Evolutionary conservation across 2,329 filamentous ascomycete species (phyloP).

Genomic region (Exophiala sideris): DNA sequence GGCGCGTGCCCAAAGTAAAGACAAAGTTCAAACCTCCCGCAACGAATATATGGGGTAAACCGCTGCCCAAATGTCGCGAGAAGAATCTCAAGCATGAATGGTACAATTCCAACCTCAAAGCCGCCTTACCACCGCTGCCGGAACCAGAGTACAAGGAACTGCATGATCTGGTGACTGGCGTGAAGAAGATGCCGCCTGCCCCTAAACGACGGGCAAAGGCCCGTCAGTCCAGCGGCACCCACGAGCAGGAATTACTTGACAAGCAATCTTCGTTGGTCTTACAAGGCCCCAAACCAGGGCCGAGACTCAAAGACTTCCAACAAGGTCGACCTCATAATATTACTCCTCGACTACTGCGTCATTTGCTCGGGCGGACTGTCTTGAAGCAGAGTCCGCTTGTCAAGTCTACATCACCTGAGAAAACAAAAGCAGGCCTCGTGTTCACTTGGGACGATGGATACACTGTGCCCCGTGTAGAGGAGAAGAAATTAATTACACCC

Average conservation of each 20-base stretch:
- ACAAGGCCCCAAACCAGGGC: conserved; percentile 37
- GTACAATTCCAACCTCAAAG: conserved; percentile 34
- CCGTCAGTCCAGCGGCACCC: conserved; percentile 21
- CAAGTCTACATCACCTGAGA: background rate
- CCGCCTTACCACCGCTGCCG: conserved; percentile 40
- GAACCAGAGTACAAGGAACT: conserved; percentile 36
- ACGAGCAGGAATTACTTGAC: conserved; percentile 12
- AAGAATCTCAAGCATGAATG: conserved; percentile 38
- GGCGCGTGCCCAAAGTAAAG: conserved; percentile 29
- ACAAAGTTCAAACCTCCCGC: conserved; percentile 34
- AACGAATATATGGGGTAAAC: conserved; percentile 37
- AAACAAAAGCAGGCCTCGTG: background rate
- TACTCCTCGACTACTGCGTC: conserved; percentile 38
- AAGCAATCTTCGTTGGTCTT: conserved; percentile 33
- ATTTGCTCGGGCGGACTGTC: conserved; percentile 19
- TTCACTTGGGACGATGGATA: conserved; percentile 17
- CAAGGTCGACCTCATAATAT: conserved; percentile 40
- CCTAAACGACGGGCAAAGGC: conserved; percentile 26
- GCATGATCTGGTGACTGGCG: conserved; percentile 31
- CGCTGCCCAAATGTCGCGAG: conserved; percentile 32
- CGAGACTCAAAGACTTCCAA: conserved; percentile 32
- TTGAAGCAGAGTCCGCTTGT: conserved; percentile 21
- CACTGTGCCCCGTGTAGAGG: background rate
- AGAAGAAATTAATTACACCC: background rate
- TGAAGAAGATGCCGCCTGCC: conserved; percentile 31